phyloP scores from a whole-genome alignment of 2,329 filamentous ascomycete genomes.

The Epichloe amarillans region DNA sequence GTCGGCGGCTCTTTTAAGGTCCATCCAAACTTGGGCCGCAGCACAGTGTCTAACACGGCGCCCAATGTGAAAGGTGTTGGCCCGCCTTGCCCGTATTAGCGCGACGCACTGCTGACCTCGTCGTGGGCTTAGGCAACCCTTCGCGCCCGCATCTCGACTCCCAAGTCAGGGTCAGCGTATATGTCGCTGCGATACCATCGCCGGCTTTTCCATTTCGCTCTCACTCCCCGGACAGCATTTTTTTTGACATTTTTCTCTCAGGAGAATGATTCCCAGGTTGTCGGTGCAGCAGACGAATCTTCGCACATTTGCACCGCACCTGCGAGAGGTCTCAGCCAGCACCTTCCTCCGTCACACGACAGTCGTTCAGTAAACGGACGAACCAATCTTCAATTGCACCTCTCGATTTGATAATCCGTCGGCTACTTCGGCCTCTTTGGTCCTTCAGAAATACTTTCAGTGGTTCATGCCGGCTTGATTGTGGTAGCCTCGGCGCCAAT shows the following conservation, averaged over 20 bases:
- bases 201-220: neutral
- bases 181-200: neutral
- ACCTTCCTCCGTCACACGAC: conserved; percentile 2
- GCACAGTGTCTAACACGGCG: too few species aligned
- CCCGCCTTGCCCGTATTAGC: neutral
- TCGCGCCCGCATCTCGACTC: neutral
- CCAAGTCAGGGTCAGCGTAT: neutral
- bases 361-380: neutral
- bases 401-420: neutral
- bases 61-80: neutral
- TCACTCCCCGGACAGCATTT: neutral
- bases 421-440: neutral
- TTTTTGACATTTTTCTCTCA: neutral
- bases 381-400: neutral
- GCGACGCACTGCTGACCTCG: neutral
- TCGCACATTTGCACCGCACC: conserved; percentile 4
- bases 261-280: neutral
- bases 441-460: neutral
- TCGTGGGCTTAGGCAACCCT: neutral
- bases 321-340: conserved; percentile 4
- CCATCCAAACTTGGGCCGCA: too few species aligned
- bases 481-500: conserved; percentile 11
- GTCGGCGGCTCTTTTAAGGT: too few species aligned
- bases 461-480: conserved; percentile 18
- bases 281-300: neutral